Evolutionary conservation across 352 stramenopile species (phyloP), one percentile per base, ranked within the genome.

Genomic region (Phytophthora constricta): DNA sequence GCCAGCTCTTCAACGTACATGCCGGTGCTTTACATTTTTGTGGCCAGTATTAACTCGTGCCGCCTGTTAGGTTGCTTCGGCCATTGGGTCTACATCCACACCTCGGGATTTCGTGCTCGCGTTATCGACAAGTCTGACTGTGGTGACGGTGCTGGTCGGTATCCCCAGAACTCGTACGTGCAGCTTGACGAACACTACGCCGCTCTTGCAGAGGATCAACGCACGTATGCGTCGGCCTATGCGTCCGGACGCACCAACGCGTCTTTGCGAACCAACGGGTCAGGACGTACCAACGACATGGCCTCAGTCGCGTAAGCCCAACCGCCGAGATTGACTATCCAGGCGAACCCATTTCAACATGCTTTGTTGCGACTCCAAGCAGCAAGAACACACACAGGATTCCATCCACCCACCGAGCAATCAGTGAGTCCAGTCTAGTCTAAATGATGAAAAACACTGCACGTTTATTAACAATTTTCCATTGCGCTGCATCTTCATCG

Each of bases 141-240:
- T 2, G 83, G 85, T 25, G 89, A 90, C 39, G 79, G 79, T 37
- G 82, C 76, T 9, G 76, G 70, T 22, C 68, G 72, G 25, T 79
- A 80, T 49, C 72, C 79, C 10, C 74, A 88, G 20, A 86, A 79
- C 50, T 84, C 79, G 39, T 87, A 89, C 58, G 67, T 82, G 14
- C 80, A 85, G 54, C 65, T 93, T 5, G 82, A 93, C 41, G 82
- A 91, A 42, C 85, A 93, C 71, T 93, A 93, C 67, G 82, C 81
- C 3, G 72, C 70, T 17, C 74, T 93, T 28, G 77, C 77, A 39
- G 85, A 93, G 50, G 85, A 93, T 45, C 80, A 90, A 57, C 82
- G 69, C 43, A 63, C 61, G 0, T 90, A 80, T 41, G 62, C 82
- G 11, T 87, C 82, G 0, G 69, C 63, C 0, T 90, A 80, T 45